These are phyloP conservation scores for Herpetospermum pedunculosum DNA, from an alignment of 306 rosid species.

Conservation along the genomic window DNA sequence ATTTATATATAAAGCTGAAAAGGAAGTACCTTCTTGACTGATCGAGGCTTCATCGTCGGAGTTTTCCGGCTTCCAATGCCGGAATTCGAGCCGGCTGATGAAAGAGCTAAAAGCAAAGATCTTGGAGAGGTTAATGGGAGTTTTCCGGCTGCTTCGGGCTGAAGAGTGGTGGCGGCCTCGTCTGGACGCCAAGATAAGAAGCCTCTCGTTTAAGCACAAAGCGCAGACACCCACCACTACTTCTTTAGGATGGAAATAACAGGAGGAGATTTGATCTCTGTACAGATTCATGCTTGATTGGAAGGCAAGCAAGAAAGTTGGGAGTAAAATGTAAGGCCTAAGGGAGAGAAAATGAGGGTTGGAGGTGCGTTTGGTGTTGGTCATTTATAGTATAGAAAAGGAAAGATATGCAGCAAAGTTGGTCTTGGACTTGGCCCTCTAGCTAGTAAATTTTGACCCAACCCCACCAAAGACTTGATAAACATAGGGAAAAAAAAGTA, in stretches of 20 bases:
- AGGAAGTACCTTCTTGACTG: slow-evolving; percentile 66
- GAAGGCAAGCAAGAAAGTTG: background rate
- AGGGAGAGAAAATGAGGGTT: slow-evolving; percentile 8
- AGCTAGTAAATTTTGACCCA: slow-evolving; percentile 3
- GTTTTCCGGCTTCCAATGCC: slow-evolving; percentile 42
- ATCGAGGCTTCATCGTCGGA: slow-evolving; percentile 47
- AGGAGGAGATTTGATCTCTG: slow-evolving; percentile 47
- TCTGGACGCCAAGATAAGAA: slow-evolving; percentile 53
- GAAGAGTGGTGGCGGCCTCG: slow-evolving; percentile 35
- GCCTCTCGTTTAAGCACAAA: slow-evolving; percentile 71
- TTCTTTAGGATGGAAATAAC: slow-evolving; percentile 81
- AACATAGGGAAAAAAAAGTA: slow-evolving; percentile 4
- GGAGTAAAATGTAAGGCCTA: background rate
- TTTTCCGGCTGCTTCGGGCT: slow-evolving; percentile 20
- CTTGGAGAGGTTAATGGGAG: slow-evolving; percentile 50
- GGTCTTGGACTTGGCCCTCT: slow-evolving; percentile 9
- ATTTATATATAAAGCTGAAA: background rate
- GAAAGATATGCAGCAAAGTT: background rate
- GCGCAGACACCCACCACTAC: slow-evolving; percentile 71
- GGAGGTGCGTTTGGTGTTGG: slow-evolving; percentile 6
- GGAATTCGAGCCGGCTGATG: slow-evolving; percentile 54
- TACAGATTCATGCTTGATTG: slow-evolving; percentile 29
- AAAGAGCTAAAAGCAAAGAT: slow-evolving; percentile 79
- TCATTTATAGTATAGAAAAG: slow-evolving; percentile 11
- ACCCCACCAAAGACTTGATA: slow-evolving; percentile 9